A percentile compares a stretch with the other conserved stretches of the same genome.
Conservation (phyloP, 2,329 filamentous ascomycete species). For the Neonectria punicea region DNA sequence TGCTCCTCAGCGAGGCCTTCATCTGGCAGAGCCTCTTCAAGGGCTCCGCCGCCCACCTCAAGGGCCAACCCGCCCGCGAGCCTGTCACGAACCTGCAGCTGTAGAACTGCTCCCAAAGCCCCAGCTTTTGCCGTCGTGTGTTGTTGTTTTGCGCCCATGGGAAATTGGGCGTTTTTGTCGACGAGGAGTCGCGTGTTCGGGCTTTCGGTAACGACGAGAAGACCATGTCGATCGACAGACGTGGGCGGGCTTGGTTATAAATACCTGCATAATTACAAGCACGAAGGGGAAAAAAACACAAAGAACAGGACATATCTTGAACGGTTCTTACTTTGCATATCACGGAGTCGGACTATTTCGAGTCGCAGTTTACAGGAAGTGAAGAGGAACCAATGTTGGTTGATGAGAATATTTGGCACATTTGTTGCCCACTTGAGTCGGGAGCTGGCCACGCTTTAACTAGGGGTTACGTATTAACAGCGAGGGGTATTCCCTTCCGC, state of each 20-base stretch:
- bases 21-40: conserved; percentile 99
- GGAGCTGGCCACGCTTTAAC: conserved; percentile 22
- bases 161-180: background rate
- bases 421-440: conserved; percentile 3
- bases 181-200: background rate
- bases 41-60: conserved; percentile 89
- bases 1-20: conserved; percentile 94
- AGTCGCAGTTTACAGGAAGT: conserved; percentile 9
- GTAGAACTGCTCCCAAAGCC: conserved; percentile 33
- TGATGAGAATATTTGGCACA: conserved; percentile 1
- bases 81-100: conserved; percentile 51
- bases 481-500: conserved; percentile 25
- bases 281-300: conserved; percentile 27
- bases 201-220: conserved; percentile 2
- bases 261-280: conserved; percentile 38
- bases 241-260: conserved; percentile 21
- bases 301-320: conserved; percentile 9
- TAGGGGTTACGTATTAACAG: conserved; percentile 27
- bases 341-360: conserved; percentile 16
- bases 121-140: background rate
- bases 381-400: background rate
- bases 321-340: conserved; percentile 17
- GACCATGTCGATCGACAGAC: conserved; percentile 11
- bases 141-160: background rate
- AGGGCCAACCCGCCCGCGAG: conserved; percentile 57